phyloP scores from a whole-genome alignment of 805 yeast species.

The Peterozyma xylosa region DNA sequence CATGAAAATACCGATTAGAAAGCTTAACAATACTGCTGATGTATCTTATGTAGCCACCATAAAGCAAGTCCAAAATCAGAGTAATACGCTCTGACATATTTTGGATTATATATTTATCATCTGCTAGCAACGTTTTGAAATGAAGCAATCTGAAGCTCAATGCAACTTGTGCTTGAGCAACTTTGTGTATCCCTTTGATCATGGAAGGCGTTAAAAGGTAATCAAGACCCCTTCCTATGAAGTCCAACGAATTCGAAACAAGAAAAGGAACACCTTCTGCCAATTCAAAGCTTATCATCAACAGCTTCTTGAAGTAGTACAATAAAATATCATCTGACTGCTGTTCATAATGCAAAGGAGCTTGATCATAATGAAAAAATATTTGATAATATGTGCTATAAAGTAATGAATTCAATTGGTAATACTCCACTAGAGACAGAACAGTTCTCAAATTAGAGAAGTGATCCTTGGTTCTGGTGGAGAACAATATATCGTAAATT shows the following conservation, averaged over 20 bases:
- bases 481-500: not conserved
- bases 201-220: conserved; percentile 28
- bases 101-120: not conserved
- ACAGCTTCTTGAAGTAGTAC: not conserved
- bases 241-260: not conserved
- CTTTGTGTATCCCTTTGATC: conserved; percentile 29
- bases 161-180: conserved; percentile 20
- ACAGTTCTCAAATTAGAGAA: not conserved
- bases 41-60: not conserved
- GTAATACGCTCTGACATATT: not conserved
- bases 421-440: not conserved
- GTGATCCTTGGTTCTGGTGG: not conserved
- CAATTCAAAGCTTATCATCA: not conserved
- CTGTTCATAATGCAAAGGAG: not conserved
- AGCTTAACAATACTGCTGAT: conserved; percentile 22
- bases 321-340: not conserved
- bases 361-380: conserved; percentile 12
- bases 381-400: conserved; percentile 12
- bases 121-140: conserved; percentile 9
- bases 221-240: conserved; percentile 29
- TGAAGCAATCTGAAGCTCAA: conserved; percentile 22
- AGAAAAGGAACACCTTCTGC: not conserved
- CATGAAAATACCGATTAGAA: conserved; percentile 55
- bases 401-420: conserved; percentile 12
- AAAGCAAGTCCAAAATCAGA: not conserved